Percentiles rank a stretch among this genome's conserved stretches.
phyloP scores from a whole-genome alignment of 352 stramenopile genomes.

The Elongisporangium prolatum region DNA sequence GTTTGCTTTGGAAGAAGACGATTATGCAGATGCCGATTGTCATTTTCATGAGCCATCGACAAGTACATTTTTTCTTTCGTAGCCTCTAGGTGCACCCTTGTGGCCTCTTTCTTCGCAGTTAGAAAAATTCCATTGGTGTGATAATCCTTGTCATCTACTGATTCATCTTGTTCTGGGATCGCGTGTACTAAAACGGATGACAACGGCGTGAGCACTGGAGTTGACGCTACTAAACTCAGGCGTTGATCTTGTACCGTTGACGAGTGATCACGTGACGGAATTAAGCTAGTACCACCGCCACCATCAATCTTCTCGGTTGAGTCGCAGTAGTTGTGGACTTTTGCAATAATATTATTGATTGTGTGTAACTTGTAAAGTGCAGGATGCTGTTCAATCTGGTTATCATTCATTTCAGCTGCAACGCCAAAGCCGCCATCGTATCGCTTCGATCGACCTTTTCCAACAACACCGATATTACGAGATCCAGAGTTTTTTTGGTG shows the following conservation, averaged over 20 bases:
- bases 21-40: slow-evolving; percentile 2
- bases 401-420: neutral
- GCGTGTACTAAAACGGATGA: neutral
- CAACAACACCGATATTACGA: neutral
- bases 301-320: neutral
- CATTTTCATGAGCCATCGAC: slow-evolving; percentile 25
- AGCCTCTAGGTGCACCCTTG: slow-evolving; percentile 29
- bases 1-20: slow-evolving; percentile 27
- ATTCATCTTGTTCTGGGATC: neutral
- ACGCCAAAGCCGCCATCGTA: neutral
- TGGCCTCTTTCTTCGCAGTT: neutral
- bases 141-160: neutral
- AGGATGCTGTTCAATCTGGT: slow-evolving; percentile 4
- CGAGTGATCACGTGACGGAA: neutral
- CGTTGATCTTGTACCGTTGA: neutral
- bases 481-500: slow-evolving; percentile 11
- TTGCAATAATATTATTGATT: slow-evolving; percentile 66
- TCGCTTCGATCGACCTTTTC: neutral
- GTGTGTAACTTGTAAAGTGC: slow-evolving; percentile 41
- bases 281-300: neutral
- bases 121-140: neutral
- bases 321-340: slow-evolving; percentile 29
- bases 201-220: neutral
- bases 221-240: neutral
- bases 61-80: slow-evolving; percentile 47